Evolutionary conservation across 108 stramenopile species (phyloP).

Genomic region (Pinguiococcus pyrenoidosus): DNA sequence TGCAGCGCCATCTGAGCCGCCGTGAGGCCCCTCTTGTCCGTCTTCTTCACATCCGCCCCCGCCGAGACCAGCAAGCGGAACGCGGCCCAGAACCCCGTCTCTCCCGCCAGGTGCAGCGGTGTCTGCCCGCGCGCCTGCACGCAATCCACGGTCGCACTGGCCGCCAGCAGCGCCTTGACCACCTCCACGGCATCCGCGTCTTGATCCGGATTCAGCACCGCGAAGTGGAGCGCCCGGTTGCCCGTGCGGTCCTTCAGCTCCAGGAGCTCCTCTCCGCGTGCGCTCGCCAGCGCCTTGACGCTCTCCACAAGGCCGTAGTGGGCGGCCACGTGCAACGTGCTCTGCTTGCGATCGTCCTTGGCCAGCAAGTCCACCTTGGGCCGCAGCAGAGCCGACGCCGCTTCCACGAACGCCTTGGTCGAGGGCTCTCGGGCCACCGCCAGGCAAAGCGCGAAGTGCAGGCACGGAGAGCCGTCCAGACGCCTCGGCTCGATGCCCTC

Average conservation of each 20-base stretch:
- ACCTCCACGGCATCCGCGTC: conserved; percentile 1
- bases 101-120: conserved; percentile 14
- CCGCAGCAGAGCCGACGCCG: not conserved
- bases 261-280: conserved; percentile 1
- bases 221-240: conserved; percentile 15
- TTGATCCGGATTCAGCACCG: too few relatives aligned
- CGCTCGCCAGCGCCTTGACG: not conserved
- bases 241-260: conserved; percentile 8
- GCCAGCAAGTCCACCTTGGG: conserved; percentile 1
- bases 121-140: conserved; percentile 8
- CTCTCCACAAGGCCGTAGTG: conserved; percentile 3
- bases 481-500: too few relatives aligned
- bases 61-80: not conserved
- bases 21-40: conserved; percentile 3
- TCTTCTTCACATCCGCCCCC: not conserved
- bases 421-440: too few relatives aligned
- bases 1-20: conserved; percentile 4
- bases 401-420: too few relatives aligned
- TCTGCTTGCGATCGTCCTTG: conserved; percentile 20
- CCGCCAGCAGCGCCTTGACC: conserved; percentile 5
- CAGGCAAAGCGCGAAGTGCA: too few relatives aligned
- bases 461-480: too few relatives aligned
- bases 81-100: conserved; percentile 9
- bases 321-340: conserved; percentile 13
- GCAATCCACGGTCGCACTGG: not conserved